Evolutionary conservation across 805 yeast species (phyloP).

Genomic region (Starmerella gropengiesseri): DNA sequence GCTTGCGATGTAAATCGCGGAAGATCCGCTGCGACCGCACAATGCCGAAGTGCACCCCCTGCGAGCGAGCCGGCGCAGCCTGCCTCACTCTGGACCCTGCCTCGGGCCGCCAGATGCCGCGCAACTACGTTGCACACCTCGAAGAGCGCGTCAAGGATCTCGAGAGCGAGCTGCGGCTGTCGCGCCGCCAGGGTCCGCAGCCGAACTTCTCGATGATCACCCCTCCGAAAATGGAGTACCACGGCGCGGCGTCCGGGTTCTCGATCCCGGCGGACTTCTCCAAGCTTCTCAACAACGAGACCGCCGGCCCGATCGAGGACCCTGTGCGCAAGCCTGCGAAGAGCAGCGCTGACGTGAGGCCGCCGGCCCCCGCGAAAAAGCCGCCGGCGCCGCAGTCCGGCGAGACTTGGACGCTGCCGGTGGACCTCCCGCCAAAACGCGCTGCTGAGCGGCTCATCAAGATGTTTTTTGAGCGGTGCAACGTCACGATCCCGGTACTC

Average conservation of each 20-base stretch:
- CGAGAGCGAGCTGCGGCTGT: slow-evolving; percentile 42
- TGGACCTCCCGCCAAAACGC: slow-evolving; percentile 50
- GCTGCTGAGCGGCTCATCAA: slow-evolving; percentile 57
- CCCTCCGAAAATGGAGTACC: slow-evolving; percentile 3
- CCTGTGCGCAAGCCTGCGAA: too few relatives aligned
- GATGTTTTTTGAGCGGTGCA: slow-evolving; percentile 64
- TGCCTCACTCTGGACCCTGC: slow-evolving; percentile 83
- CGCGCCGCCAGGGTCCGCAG: slow-evolving; percentile 24
- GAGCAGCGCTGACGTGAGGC: too few relatives aligned
- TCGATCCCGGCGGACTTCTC: slow-evolving; percentile 4
- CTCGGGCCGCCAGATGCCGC: slow-evolving; percentile 75
- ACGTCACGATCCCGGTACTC: slow-evolving; percentile 71
- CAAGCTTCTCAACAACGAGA: too few relatives aligned
- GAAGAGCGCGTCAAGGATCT: slow-evolving; percentile 55
- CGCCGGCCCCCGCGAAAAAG: too few relatives aligned
- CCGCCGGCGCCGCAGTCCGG: too few relatives aligned
- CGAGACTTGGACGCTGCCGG: slow-evolving; percentile 7
- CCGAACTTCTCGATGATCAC: slow-evolving; percentile 8
- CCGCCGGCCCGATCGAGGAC: too few relatives aligned
- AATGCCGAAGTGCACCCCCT: slow-evolving; percentile 55
- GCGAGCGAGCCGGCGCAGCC: slow-evolving; percentile 53
- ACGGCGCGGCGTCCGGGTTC: slow-evolving; percentile 6
- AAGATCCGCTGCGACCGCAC: slow-evolving; percentile 58
- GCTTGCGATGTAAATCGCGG: slow-evolving; percentile 66
- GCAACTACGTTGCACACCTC: slow-evolving; percentile 56